Conservation (phyloP, 2,329 filamentous ascomycete species). For the Scopulariopsis brevicaulis region DNA sequence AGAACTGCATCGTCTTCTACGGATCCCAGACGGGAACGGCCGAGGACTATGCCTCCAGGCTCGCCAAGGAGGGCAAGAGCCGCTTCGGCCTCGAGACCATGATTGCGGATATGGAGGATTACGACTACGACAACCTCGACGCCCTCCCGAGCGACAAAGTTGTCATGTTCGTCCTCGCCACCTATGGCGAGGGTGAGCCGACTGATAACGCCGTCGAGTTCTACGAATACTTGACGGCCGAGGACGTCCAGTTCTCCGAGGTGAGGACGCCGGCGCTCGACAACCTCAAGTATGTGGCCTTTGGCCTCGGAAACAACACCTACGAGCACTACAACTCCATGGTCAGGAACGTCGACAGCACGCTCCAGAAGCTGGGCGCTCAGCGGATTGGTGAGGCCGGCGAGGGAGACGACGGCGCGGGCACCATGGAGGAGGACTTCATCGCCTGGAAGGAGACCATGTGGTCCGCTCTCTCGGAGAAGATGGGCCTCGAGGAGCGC, state of each 20-base stretch:
- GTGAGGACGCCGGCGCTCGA: slow-evolving; percentile 60
- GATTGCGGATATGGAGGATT: slow-evolving; percentile 96
- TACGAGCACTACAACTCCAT: slow-evolving; percentile 99
- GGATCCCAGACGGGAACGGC: slow-evolving; percentile 97
- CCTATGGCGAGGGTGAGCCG: slow-evolving; percentile 95
- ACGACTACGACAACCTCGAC: slow-evolving; percentile 92
- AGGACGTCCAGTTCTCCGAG: slow-evolving; percentile 73
- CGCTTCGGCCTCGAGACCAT: slow-evolving; percentile 95
- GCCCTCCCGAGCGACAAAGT: slow-evolving; percentile 81
- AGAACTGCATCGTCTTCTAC: slow-evolving; percentile 98
- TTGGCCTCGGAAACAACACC: slow-evolving; percentile 96
- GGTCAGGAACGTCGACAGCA: slow-evolving; percentile 83
- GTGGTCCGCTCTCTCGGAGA: slow-evolving; percentile 76
- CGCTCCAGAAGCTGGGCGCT: slow-evolving; percentile 71
- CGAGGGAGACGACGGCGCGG: slow-evolving; percentile 93
- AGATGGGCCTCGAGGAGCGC: slow-evolving; percentile 85
- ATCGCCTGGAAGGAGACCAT: slow-evolving; percentile 98
- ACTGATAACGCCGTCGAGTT: slow-evolving; percentile 99
- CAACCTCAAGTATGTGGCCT: slow-evolving; percentile 86
- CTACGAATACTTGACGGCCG: slow-evolving; percentile 85
- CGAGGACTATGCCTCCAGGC: slow-evolving; percentile 91
- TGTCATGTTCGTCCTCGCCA: slow-evolving; percentile 89
- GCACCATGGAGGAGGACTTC: slow-evolving; percentile 99
- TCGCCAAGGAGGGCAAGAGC: slow-evolving; percentile 95
- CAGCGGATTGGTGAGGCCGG: slow-evolving; percentile 77